Conservation (phyloP, 306 rosid genomes). For the Vigna mungo region DNA sequence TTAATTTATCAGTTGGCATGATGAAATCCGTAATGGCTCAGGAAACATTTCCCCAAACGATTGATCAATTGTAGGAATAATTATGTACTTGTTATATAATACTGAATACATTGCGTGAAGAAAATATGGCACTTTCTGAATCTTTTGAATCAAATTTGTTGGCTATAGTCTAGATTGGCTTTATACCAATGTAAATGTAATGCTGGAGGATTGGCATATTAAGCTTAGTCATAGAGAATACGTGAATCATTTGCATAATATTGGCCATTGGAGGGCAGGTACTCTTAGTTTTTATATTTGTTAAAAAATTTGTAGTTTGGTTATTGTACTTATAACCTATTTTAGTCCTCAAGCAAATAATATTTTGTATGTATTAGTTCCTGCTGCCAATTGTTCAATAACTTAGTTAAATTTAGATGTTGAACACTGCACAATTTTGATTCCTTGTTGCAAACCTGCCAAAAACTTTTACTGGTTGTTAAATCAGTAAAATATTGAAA, state of each 20-base stretch:
- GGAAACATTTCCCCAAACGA: conserved; percentile 24
- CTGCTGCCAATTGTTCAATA: no score
- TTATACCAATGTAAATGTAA: not conserved
- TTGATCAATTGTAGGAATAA: conserved; percentile 27
- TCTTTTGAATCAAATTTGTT: conserved; percentile 38
- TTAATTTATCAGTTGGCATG: conserved; percentile 38
- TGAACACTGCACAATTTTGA: no score
- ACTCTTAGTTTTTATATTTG: no score
- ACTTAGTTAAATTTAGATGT: no score
- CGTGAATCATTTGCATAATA: not conserved
- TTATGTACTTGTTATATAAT: conserved; percentile 32
- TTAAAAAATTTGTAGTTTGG: no score
- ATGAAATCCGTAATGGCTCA: conserved; percentile 22
- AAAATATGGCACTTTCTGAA: not conserved
- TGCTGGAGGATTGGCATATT: not conserved
- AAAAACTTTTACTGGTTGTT: no score
- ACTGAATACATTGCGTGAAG: not conserved
- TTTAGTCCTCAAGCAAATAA: no score
- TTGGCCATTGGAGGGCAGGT: not conserved
- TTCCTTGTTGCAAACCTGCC: no score
- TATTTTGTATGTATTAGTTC: no score
- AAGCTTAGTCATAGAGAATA: conserved; percentile 7
- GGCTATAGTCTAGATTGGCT: conserved; percentile 4
- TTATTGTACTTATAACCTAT: no score
- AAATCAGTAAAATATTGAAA: no score